Conservation (phyloP, 768 basidiomycete genomes). For the Roridomyces roridus region DNA sequence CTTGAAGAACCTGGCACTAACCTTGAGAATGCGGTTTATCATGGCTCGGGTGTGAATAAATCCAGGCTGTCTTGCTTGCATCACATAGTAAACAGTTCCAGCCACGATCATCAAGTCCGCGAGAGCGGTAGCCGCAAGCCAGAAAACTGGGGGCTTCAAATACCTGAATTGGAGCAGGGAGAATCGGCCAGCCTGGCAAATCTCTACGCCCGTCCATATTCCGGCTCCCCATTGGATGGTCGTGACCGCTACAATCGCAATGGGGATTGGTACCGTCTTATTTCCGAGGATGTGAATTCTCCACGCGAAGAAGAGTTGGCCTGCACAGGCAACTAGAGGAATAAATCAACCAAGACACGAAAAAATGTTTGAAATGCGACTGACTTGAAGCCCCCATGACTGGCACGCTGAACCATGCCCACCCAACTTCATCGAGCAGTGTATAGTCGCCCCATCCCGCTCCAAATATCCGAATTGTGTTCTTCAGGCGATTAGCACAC, state of each 20-base stretch:
- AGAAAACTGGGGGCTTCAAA: constrained; percentile 3
- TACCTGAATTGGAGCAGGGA: background rate
- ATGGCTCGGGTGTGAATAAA: constrained; percentile 10
- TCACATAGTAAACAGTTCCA: constrained; percentile 27
- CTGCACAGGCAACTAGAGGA: constrained; percentile 23
- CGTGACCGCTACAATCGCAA: constrained; percentile 14
- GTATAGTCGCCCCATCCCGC: constrained; percentile 19
- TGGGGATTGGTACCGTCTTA: constrained; percentile 10
- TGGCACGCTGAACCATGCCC: constrained; percentile 26
- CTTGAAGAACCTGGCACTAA: background rate
- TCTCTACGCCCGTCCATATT: constrained; percentile 5
- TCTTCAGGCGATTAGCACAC: no score
- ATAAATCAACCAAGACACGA: background rate
- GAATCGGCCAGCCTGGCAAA: background rate
- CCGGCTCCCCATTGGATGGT: constrained; percentile 3
- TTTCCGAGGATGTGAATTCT: constrained; percentile 28
- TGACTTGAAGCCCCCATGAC: constrained; percentile 17
- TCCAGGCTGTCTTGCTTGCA: constrained; percentile 6
- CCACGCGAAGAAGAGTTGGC: constrained; percentile 32
- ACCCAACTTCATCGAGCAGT: constrained; percentile 19
- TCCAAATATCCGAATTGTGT: constrained; percentile 25
- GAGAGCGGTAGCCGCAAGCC: constrained; percentile 26
- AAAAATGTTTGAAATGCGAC: background rate
- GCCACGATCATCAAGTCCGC: constrained; percentile 30
- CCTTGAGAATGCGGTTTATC: constrained; percentile 13